Conservation (phyloP, 2,329 filamentous ascomycete species). For the Penicillium freii region DNA sequence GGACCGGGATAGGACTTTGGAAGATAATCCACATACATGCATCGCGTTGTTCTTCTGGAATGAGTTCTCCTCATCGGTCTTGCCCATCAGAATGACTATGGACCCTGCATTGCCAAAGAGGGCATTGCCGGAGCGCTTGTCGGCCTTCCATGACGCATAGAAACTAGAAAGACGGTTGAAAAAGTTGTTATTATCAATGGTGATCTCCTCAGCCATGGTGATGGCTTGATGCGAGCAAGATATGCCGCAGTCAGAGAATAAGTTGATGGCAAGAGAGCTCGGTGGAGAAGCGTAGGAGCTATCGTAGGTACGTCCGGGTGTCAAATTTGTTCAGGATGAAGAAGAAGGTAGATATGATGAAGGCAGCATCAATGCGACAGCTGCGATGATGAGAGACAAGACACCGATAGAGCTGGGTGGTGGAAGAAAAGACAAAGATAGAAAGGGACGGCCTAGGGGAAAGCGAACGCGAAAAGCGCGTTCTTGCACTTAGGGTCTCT, state of each 20-base stretch:
- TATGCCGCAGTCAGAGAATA: conserved; percentile 17
- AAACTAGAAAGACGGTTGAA: conserved; percentile 89
- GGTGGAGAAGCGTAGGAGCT: not conserved
- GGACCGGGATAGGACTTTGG: not conserved
- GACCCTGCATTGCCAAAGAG: conserved; percentile 84
- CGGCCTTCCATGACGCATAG: conserved; percentile 89
- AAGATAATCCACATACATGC: conserved; percentile 63
- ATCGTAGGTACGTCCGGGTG: not conserved
- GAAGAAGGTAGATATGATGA: not conserved
- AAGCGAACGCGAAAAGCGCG: conserved; percentile 28
- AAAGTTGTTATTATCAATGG: conserved; percentile 91
- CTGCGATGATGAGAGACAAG: not conserved
- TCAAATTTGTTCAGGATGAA: conserved; percentile 1
- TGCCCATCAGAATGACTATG: conserved; percentile 88
- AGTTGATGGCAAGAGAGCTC: not conserved
- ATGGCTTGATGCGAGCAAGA: conserved; percentile 14
- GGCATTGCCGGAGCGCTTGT: conserved; percentile 82
- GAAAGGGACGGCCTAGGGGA: not conserved
- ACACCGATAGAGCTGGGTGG: not conserved
- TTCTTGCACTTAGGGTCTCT: conserved; percentile 16
- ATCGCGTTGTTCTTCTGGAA: conserved; percentile 97
- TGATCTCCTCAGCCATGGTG: conserved; percentile 74
- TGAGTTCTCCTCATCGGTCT: conserved; percentile 80
- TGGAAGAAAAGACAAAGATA: conserved; percentile 4
- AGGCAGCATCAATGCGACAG: not conserved